phyloP scores from a whole-genome alignment of 495 filamentous ascomycete genomes.

The Lindgomyces ingoldianus region DNA sequence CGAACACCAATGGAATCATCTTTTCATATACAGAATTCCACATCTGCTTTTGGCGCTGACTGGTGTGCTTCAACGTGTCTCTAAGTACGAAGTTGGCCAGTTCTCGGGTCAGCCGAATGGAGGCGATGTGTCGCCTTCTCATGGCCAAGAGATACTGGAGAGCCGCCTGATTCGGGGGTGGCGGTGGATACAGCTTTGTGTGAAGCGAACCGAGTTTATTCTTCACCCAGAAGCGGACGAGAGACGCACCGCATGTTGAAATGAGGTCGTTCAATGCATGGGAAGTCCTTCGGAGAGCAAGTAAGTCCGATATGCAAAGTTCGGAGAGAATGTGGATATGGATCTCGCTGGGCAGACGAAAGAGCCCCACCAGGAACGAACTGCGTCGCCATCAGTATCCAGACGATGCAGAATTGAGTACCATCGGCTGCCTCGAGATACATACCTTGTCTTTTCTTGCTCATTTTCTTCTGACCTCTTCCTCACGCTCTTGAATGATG shows the following conservation, averaged over 20 bases:
- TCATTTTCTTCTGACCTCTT: conserved; percentile 5
- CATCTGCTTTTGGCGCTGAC: conserved; percentile 28
- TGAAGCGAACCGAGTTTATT: conserved; percentile 23
- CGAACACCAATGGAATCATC: conserved; percentile 36
- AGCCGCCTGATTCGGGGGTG: conserved; percentile 23
- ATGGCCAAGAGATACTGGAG: conserved; percentile 33
- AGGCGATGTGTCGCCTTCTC: conserved; percentile 32
- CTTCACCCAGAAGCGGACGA: conserved; percentile 35
- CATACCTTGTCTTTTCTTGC: conserved; percentile 14
- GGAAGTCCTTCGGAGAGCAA: conserved; percentile 25
- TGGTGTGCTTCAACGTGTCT: conserved; percentile 28
- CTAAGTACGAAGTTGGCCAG: conserved; percentile 33
- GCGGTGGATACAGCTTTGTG: conserved; percentile 32
- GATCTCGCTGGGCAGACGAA: conserved; percentile 34
- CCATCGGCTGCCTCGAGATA: neutral
- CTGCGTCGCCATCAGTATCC: conserved; percentile 5
- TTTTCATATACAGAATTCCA: conserved; percentile 33
- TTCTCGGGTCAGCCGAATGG: conserved; percentile 27
- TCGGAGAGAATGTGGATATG: conserved; percentile 34
- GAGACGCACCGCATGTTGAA: conserved; percentile 13
- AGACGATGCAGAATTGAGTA: neutral
- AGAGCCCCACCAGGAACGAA: conserved; percentile 24
- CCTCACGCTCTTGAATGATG: conserved; percentile 23
- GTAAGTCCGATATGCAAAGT: conserved; percentile 30
- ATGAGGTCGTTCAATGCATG: conserved; percentile 28